phyloP scores from a whole-genome alignment of 768 basidiomycete genomes.

The Pulveroboletus sp. region DNA sequence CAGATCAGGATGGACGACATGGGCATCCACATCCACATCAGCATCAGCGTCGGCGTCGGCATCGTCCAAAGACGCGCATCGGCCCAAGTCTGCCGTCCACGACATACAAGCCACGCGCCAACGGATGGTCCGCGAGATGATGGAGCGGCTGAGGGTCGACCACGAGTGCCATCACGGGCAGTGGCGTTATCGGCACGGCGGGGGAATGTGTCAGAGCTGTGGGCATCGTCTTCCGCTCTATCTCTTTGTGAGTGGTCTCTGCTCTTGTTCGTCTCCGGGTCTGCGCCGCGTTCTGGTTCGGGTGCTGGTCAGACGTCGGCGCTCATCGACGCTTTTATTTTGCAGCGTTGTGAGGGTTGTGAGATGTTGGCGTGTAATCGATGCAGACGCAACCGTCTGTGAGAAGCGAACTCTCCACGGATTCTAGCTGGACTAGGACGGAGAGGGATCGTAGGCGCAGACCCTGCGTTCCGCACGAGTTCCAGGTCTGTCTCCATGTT shows the following conservation, averaged over 20 bases:
- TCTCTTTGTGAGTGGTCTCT: conserved; percentile 48
- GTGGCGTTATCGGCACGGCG: conserved; percentile 44
- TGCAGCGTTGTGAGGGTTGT: conserved; percentile 32
- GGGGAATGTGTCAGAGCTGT: conserved; percentile 46
- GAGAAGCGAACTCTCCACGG: background rate
- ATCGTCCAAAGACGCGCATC: background rate
- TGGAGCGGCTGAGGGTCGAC: conserved; percentile 41
- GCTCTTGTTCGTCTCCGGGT: too few species aligned
- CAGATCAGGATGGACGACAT: too few species aligned
- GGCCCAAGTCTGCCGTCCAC: background rate
- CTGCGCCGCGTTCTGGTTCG: too few species aligned
- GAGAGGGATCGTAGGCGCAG: too few species aligned
- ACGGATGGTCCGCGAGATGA: conserved; percentile 27
- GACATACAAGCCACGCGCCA: conserved; percentile 5
- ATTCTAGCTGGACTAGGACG: too few species aligned
- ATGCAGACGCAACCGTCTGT: conserved; percentile 36
- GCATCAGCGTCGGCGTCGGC: background rate
- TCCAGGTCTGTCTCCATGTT: too few species aligned
- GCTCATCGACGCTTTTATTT: background rate
- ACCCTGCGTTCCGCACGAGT: too few species aligned
- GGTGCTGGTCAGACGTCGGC: too few species aligned
- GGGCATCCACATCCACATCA: too few species aligned
- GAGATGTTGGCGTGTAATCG: conserved; percentile 33
- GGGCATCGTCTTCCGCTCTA: conserved; percentile 35
- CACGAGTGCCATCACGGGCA: conserved; percentile 47